phyloP scores from a whole-genome alignment of 2,329 filamentous ascomycete genomes.

The Trichophyton simii region DNA sequence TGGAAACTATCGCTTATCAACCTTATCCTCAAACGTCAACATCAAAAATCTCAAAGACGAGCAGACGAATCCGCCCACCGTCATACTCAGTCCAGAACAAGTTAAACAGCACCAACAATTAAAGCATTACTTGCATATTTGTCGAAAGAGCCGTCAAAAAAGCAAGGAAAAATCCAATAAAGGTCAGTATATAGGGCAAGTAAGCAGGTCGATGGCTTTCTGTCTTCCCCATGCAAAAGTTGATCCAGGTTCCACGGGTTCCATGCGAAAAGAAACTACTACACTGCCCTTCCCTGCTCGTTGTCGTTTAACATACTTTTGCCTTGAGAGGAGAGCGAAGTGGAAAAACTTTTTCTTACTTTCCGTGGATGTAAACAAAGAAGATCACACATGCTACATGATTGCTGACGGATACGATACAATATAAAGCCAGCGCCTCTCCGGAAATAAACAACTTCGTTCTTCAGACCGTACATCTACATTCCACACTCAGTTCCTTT shows the following conservation, averaged over 20 bases:
- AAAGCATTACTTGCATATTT: background rate
- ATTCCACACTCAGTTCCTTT: background rate
- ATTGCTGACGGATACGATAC: slow-evolving; percentile 1
- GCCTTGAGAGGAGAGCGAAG: background rate
- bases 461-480: background rate
- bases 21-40: slow-evolving; percentile 1
- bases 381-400: background rate
- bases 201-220: background rate
- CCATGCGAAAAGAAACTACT: background rate
- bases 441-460: background rate
- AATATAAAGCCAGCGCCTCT: background rate
- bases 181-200: background rate
- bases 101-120: background rate
- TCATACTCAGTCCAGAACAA: background rate
- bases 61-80: background rate
- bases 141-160: background rate
- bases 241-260: background rate
- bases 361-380: background rate
- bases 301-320: background rate
- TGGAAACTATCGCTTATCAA: slow-evolving; percentile 5
- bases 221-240: background rate
- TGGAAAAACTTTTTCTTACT: background rate
- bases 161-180: background rate
- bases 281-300: background rate
- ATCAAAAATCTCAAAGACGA: background rate